Evolutionary conservation across 2,329 filamentous ascomycete genomes (phyloP).

Genomic region (Paraphaeosphaeria minitans): DNA sequence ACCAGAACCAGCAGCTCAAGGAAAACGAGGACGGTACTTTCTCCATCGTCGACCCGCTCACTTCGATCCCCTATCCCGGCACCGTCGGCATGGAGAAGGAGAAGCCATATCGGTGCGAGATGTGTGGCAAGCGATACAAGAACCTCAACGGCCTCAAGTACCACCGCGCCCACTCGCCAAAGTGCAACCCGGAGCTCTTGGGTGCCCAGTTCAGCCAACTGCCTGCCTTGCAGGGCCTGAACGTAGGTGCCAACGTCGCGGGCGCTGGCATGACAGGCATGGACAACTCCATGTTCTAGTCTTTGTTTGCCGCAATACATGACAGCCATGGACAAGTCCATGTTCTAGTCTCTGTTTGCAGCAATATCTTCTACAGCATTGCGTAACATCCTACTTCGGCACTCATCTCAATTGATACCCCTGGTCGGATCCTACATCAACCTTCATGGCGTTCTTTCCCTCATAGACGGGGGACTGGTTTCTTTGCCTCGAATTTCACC

Average conservation of each 20-base stretch:
- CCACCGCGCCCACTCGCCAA: constrained; percentile 72
- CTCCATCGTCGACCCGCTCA: constrained; percentile 96
- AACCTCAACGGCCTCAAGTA: constrained; percentile 99
- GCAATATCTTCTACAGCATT: constrained; percentile 13
- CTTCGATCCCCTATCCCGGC: constrained; percentile 89
- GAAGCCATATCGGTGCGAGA: constrained; percentile 97
- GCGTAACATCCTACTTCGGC: constrained; percentile 16
- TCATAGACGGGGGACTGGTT: constrained; percentile 22
- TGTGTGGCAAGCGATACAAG: constrained; percentile 98
- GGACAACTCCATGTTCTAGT: constrained; percentile 56
- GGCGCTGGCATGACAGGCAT: constrained; percentile 62
- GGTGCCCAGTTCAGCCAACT: constrained; percentile 15
- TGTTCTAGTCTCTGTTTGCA: constrained; percentile 41
- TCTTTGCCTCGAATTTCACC: constrained; percentile 14
- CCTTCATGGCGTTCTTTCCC: constrained; percentile 24
- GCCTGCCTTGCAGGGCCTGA: constrained; percentile 31
- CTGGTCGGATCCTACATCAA: constrained; percentile 21
- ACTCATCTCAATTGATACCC: constrained; percentile 31
- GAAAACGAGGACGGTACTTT: constrained; percentile 97
- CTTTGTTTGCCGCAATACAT: constrained; percentile 35
- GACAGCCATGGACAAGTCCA: constrained; percentile 61
- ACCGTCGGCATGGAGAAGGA: constrained; percentile 99
- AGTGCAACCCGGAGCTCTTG: constrained; percentile 80
- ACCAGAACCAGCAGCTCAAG: constrained; percentile 94
- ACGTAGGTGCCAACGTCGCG: constrained; percentile 53